These are phyloP conservation scores for Thymus quinquecostatus DNA, from an alignment of 257 asterid genomes.

Conservation along the genomic window DNA sequence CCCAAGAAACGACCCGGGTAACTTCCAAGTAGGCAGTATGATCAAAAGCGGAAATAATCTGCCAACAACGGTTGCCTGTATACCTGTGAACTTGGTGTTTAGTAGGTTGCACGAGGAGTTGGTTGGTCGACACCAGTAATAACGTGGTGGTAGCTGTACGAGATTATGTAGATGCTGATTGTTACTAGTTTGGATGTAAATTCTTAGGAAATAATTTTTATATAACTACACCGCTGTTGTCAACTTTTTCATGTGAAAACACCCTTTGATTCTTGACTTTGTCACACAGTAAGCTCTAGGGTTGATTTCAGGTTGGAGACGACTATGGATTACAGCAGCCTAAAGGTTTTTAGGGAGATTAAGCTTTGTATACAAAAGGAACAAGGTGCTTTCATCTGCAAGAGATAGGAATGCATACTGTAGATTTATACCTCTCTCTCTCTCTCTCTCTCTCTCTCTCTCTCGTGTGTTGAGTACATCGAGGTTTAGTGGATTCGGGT, in stretches of 20 bases:
- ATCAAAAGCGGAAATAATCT: conserved; percentile 47
- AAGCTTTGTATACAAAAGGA: conserved; percentile 33
- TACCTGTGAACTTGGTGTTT: conserved; percentile 92
- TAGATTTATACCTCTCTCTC: conserved; percentile 37
- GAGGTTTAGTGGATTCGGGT: too few relatives aligned
- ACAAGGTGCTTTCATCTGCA: conserved; percentile 36
- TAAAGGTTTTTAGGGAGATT: conserved; percentile 36
- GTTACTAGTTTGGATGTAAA: conserved; percentile 59
- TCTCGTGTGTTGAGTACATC: too few relatives aligned
- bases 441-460: background rate
- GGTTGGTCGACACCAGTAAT: conserved; percentile 66
- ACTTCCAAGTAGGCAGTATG: conserved; percentile 46
- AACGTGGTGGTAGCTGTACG: conserved; percentile 15
- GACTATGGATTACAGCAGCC: conserved; percentile 23
- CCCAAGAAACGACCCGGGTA: conserved; percentile 35
- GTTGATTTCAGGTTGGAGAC: conserved; percentile 28
- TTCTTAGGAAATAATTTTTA: conserved; percentile 56
- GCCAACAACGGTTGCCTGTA: conserved; percentile 72
- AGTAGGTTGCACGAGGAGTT: conserved; percentile 91
- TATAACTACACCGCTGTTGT: conserved; percentile 24
- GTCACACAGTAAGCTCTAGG: conserved; percentile 20
- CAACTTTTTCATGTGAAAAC: conserved; percentile 9
- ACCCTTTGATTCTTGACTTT: conserved; percentile 30
- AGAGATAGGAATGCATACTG: conserved; percentile 38
- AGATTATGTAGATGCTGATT: conserved; percentile 43